These are phyloP conservation scores for Salvia splendens DNA, from an alignment of 257 asterid species.

Conservation along the genomic window DNA sequence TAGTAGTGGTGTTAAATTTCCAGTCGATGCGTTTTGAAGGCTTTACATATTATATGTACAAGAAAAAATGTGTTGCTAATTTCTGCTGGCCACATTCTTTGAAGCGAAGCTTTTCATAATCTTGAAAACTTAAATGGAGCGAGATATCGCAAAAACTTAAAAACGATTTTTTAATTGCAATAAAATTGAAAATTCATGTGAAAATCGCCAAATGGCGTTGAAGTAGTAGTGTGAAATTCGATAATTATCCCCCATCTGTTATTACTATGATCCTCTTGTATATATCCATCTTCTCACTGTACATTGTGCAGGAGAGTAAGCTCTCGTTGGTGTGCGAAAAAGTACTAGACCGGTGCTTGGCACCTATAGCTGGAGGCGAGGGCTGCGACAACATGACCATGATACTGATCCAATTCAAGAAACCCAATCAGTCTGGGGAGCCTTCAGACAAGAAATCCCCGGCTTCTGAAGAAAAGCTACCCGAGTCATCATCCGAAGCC, in stretches of 20 bases:
- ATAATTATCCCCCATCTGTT: too few relatives aligned
- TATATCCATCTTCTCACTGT: not conserved
- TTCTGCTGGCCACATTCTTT: not conserved
- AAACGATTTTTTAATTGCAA: too few relatives aligned
- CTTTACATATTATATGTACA: not conserved
- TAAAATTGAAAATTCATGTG: too few relatives aligned
- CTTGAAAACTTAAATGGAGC: too few relatives aligned
- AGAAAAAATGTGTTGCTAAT: not conserved
- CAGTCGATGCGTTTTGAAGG: not conserved
- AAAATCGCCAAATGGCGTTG: too few relatives aligned
- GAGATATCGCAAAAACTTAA: too few relatives aligned
- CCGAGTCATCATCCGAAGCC: conserved; percentile 16
- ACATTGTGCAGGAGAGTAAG: conserved; percentile 62
- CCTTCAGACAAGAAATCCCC: conserved; percentile 38
- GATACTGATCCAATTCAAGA: conserved; percentile 81
- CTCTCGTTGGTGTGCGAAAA: conserved; percentile 77
- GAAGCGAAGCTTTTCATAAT: too few relatives aligned
- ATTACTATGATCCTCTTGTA: too few relatives aligned
- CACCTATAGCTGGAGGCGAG: conserved; percentile 84
- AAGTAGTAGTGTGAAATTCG: too few relatives aligned
- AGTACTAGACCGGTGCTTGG: conserved; percentile 77
- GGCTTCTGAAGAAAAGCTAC: not conserved
- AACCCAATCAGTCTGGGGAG: conserved; percentile 35
- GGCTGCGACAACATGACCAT: conserved; percentile 98
- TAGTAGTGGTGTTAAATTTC: not conserved